Evolutionary conservation across 345 rosid species (phyloP), one percentile per base, ranked within the genome.

Genomic region (Populus davidiana): DNA sequence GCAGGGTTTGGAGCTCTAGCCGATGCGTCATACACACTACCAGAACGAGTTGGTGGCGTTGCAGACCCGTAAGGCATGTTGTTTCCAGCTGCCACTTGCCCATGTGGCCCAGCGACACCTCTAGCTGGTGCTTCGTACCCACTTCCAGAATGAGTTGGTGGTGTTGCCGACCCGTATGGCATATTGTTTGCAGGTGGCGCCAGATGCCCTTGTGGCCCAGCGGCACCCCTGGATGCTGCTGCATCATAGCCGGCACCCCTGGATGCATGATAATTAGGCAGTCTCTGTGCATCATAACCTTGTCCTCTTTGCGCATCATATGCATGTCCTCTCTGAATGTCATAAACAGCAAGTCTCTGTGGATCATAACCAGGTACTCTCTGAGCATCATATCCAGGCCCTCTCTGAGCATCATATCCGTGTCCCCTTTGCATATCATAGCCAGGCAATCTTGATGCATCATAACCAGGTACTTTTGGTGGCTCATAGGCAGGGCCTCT

Each of bases 91-190:
- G 80, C 67, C 38, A 81, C 59, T 71, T 82, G 93, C 43, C 87
- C 89, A 17, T 85, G 87, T 44, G 44, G 79, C 47, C 80, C 83
- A 35, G 73, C 72, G 23, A 83, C 54, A 59, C 84, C 88, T 85
- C 91, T 87, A 66, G 83, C 75, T 20, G 82, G 81, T 59, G 82
- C 85, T 78, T 84, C 90, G 70, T 83, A 90, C 75, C 78, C 76
- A 17, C 75, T 69, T 80, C 81, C 90, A 61, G 84, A 56, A 50
- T 80, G 93, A 65, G 82, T 73, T 61, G 94, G 88, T 2, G 89
- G 87, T 71, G 93, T 84, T 73, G 92, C 89, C 74, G 94, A 79
- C 69, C 92, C 88, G 43, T 89, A 90, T 21, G 85, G 86, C 31
- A 67, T 33, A 69, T 78, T 91, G 79, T 73, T 91, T 27, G 70